Conservation (phyloP, 1,284 basidiomycete species). For the Cutaneotrichosporon cutaneum region DNA sequence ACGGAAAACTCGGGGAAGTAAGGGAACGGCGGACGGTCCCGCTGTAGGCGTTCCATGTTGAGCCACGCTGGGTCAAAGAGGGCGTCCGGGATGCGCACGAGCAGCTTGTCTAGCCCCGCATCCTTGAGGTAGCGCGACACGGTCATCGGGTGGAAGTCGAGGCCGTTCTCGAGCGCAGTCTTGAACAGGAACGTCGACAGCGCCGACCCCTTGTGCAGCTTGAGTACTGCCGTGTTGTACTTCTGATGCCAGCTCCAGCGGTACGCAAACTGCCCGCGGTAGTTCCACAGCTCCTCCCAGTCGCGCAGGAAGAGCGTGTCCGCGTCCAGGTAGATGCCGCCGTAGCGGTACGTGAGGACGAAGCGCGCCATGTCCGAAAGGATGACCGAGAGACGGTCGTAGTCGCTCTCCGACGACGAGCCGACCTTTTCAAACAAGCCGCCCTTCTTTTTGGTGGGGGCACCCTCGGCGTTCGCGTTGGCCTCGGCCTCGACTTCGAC, state of each 20-base stretch:
- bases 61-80: conserved; percentile 85
- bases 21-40: conserved; percentile 77
- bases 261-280: conserved; percentile 82
- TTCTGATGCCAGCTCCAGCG: conserved; percentile 75
- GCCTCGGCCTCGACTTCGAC: conserved; percentile 5
- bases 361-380: conserved; percentile 85
- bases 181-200: conserved; percentile 78
- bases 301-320: conserved; percentile 84
- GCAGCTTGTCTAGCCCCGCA: conserved; percentile 67
- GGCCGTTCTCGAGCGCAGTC: conserved; percentile 75
- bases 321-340: conserved; percentile 81
- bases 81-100: conserved; percentile 77
- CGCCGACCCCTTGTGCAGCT: conserved; percentile 76
- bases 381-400: conserved; percentile 76
- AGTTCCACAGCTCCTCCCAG: conserved; percentile 87
- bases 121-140: conserved; percentile 76
- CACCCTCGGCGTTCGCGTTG: conserved; percentile 18
- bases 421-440: conserved; percentile 70
- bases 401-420: conserved; percentile 70
- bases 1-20: conserved; percentile 76
- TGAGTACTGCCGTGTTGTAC: conserved; percentile 83
- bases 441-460: conserved; percentile 54
- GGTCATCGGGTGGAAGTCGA: conserved; percentile 86
- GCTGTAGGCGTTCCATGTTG: conserved; percentile 76
- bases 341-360: conserved; percentile 77